Evolutionary conservation across 202 grass and related monocot genomes (phyloP), one percentile per base, ranked within the genome.

Genomic region (Hordeum pubiflorum): DNA sequence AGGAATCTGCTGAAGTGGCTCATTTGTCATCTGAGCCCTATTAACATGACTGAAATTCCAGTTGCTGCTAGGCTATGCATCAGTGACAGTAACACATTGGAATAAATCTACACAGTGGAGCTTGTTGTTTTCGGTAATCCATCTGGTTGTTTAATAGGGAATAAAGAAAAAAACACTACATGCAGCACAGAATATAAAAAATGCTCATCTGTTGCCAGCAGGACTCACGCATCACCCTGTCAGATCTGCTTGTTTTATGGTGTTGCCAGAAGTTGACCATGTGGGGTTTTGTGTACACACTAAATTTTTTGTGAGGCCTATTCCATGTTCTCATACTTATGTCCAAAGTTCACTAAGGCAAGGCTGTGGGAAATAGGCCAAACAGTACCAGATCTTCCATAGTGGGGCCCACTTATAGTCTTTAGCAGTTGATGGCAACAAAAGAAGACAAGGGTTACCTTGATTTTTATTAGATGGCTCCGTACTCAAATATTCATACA

Each of bases 71-170:
- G 62, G 74, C 22, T 58, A 77, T 44, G 9, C 58, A 44, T 77
- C 74, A 77, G 23, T 43, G 23, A 2, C 74, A 62, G 57, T 61
- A 15, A 44, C 14, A 41, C 15, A 43, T 62, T 69, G n/a, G 4
- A 41, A 14, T 41, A 6, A 43, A 77, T 62, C 57, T 77, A 15
- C 39, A 31, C 58, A 77, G 4, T 43, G 41, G 75, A 44, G 58
- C 75, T 77, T 77, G 57, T 62, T 63, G 46, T 77, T 62, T 62
- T 44, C 61, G 22, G 33, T 61, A 77, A 29, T 77, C 7, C 14
- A 77, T 62, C 58, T 61, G 57, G 22, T 77, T 39, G 15, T 62
- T n/a, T 61, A 62, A 29, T 26, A 63, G 58, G 43, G 48, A 10
- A 60, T 5, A 76, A 60, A 62, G 57, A 77, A 61, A 34, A 41